Percentiles rank a stretch among this genome's conserved stretches.
Conservation (phyloP, 2,329 filamentous ascomycete species). For the Fusarium sp. region DNA sequence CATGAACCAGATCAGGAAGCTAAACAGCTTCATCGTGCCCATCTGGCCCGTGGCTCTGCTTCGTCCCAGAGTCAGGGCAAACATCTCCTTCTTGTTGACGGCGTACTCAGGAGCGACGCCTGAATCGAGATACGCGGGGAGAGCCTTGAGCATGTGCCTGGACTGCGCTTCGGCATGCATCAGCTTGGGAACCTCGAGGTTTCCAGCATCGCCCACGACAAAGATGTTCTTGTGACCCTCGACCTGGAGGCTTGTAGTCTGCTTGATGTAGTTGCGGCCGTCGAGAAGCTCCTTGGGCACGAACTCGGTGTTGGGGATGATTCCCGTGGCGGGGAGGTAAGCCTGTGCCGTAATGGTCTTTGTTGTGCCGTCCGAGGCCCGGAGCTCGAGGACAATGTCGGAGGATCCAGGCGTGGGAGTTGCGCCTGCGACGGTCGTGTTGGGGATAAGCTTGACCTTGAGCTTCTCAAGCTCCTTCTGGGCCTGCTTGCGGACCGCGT, state of each 20-base stretch:
- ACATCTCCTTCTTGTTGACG: slow-evolving; percentile 44
- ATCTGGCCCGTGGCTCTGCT: slow-evolving; percentile 54
- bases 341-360: slow-evolving; percentile 56
- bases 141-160: slow-evolving; percentile 49
- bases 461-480: slow-evolving; percentile 56
- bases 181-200: slow-evolving; percentile 52
- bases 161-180: slow-evolving; percentile 49
- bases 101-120: slow-evolving; percentile 47
- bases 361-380: slow-evolving; percentile 47
- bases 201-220: slow-evolving; percentile 57
- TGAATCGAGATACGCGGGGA: slow-evolving; percentile 49
- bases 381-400: slow-evolving; percentile 51
- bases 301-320: slow-evolving; percentile 59
- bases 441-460: slow-evolving; percentile 55
- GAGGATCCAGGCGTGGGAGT: slow-evolving; percentile 35
- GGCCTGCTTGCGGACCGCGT: slow-evolving; percentile 54
- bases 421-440: slow-evolving; percentile 51
- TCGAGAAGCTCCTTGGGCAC: slow-evolving; percentile 53
- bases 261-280: slow-evolving; percentile 48
- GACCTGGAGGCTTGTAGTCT: slow-evolving; percentile 52
- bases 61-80: slow-evolving; percentile 55
- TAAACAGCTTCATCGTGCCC: slow-evolving; percentile 52
- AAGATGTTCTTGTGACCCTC: slow-evolving; percentile 56
- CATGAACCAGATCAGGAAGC: slow-evolving; percentile 52
- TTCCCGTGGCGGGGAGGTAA: slow-evolving; percentile 61